Evolutionary conservation across 805 yeast species (phyloP).

Genomic region (Candida sphagnicola): DNA sequence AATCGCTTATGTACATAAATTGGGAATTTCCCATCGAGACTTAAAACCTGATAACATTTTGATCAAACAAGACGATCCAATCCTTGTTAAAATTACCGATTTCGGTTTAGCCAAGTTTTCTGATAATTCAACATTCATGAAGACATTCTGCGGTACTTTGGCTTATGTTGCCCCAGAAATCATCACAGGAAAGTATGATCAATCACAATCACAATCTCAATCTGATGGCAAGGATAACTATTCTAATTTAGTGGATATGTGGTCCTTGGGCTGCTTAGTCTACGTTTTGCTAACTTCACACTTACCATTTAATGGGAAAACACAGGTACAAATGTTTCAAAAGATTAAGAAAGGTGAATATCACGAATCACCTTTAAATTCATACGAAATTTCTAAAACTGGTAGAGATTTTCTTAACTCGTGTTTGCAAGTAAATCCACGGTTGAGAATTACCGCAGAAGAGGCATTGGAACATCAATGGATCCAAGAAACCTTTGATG

Average conservation of each 20-base stretch:
- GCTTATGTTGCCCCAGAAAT: constrained; percentile 98
- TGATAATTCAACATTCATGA: constrained; percentile 80
- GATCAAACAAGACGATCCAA: constrained; percentile 88
- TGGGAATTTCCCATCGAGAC: constrained; percentile 95
- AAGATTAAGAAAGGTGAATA: constrained; percentile 76
- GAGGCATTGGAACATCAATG: constrained; percentile 80
- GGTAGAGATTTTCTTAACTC: constrained; percentile 71
- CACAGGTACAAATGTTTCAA: constrained; percentile 79
- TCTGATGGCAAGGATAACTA: constrained; percentile 38
- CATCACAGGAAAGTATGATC: constrained; percentile 51
- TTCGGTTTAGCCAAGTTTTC: constrained; percentile 93
- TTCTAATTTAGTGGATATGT: constrained; percentile 89
- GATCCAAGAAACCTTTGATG: constrained; percentile 44
- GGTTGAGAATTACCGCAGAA: constrained; percentile 64
- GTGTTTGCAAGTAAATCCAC: constrained; percentile 75
- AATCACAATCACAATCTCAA: constrained; percentile 15
- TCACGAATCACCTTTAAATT: constrained; percentile 70
- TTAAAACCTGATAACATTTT: constrained; percentile 93
- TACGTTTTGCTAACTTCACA: constrained; percentile 91
- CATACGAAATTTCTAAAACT: constrained; percentile 58
- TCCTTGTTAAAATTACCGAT: constrained; percentile 87
- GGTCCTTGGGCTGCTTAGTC: constrained; percentile 95
- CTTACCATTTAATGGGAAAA: constrained; percentile 89
- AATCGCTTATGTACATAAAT: constrained; percentile 77
- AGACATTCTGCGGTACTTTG: constrained; percentile 95